phyloP scores from a whole-genome alignment of 345 rosid species.

The Gossypium thurberi region DNA sequence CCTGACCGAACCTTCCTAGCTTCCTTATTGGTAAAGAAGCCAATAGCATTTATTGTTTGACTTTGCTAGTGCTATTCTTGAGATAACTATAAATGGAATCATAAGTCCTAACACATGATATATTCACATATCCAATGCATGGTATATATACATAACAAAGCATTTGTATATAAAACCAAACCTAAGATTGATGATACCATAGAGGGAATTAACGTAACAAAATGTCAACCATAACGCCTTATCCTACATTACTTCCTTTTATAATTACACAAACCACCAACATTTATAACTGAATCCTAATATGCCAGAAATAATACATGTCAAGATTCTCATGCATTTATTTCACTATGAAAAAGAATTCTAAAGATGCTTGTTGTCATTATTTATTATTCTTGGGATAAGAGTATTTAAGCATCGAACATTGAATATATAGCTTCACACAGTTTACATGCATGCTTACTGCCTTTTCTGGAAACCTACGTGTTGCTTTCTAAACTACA shows the following conservation, averaged over 20 bases:
- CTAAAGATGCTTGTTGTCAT: neutral
- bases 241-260: neutral
- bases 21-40: neutral
- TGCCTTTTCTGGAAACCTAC: neutral
- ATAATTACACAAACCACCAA: neutral
- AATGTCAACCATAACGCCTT: neutral
- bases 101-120: neutral
- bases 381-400: neutral
- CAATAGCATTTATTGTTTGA: neutral
- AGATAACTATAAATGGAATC: neutral
- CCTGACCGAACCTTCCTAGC: neutral
- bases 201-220: neutral
- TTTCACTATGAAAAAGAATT: neutral
- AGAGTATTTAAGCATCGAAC: neutral
- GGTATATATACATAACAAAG: neutral
- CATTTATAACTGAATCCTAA: neutral
- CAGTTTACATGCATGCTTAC: neutral
- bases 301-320: neutral
- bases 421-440: neutral
- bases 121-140: constrained; percentile 2
- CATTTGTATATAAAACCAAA: neutral
- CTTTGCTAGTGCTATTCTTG: neutral
- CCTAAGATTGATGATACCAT: neutral
- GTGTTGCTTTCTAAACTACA: neutral
- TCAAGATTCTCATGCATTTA: neutral